phyloP scores from a whole-genome alignment of 1,139 yeast species.

The Torulaspora globosa region DNA sequence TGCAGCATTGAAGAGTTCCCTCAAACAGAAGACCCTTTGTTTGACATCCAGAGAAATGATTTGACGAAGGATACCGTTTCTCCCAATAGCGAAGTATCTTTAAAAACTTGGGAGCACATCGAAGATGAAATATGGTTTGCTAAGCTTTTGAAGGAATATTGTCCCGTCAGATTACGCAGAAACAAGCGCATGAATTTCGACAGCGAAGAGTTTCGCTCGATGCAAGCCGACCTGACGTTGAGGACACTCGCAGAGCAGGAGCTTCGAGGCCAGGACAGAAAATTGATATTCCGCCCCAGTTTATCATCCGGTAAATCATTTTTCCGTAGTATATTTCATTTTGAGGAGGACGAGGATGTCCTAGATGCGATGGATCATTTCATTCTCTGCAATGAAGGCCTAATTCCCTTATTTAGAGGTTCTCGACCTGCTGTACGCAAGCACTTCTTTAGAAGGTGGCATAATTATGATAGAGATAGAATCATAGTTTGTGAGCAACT shows the following conservation, averaged over 20 bases:
- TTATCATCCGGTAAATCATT: background rate
- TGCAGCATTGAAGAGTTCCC: background rate
- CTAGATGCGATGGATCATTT: constrained; percentile 11
- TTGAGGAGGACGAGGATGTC: constrained; percentile 11
- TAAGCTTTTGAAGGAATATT: constrained; percentile 8
- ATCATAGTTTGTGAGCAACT: constrained; percentile 8
- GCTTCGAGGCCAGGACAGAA: constrained; percentile 3
- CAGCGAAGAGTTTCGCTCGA: constrained; percentile 7
- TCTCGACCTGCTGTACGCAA: constrained; percentile 10
- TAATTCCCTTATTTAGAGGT: constrained; percentile 11
- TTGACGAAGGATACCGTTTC: background rate
- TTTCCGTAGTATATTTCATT: constrained; percentile 9
- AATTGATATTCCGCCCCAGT: constrained; percentile 8
- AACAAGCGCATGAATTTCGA: constrained; percentile 11
- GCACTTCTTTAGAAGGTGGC: constrained; percentile 12
- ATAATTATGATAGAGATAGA: constrained; percentile 9
- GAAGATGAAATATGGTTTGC: constrained; percentile 9
- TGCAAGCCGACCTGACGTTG: constrained; percentile 6
- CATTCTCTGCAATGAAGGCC: constrained; percentile 7
- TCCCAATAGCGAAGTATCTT: background rate
- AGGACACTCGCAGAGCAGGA: constrained; percentile 8
- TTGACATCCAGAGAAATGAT: background rate
- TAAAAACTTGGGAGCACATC: constrained; percentile 3
- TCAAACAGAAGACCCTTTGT: background rate
- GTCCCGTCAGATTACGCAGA: constrained; percentile 11